Evolutionary conservation across 139 green algal genomes (phyloP).

Genomic region (Tetradesmus lagerheimii): DNA sequence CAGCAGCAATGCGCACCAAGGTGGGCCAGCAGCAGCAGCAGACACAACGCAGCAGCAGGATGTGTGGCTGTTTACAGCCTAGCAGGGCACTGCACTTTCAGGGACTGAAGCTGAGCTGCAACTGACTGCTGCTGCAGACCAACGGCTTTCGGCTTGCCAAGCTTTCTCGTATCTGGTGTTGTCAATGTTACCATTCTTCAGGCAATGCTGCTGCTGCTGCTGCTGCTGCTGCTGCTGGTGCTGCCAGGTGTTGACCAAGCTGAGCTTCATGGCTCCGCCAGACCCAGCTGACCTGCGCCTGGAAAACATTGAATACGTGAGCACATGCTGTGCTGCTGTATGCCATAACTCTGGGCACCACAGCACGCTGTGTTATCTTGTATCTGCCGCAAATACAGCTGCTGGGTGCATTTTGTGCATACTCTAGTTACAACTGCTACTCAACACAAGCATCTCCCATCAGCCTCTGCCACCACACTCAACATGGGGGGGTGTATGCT

Average conservation of each 20-base stretch:
- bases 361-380: background rate
- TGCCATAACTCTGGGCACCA: background rate
- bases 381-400: too few relatives aligned
- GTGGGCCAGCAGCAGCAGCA: conserved; percentile 8
- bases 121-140: too few relatives aligned
- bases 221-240: background rate
- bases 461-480: too few relatives aligned
- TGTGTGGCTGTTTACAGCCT: too few relatives aligned
- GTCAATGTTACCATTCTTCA: background rate
- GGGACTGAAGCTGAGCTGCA: too few relatives aligned
- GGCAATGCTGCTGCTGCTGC: background rate
- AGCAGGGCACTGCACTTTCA: too few relatives aligned
- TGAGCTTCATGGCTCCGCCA: conserved; percentile 32
- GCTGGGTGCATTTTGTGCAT: too few relatives aligned
- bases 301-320: conserved; percentile 41
- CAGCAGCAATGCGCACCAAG: conserved; percentile 18
- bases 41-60: too few relatives aligned
- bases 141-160: too few relatives aligned
- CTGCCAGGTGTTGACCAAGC: conserved; percentile 38
- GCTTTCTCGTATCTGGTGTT: background rate
- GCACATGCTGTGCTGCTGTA: background rate
- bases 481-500: too few relatives aligned
- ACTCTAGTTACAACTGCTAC: too few relatives aligned
- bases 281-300: conserved; percentile 8
- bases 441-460: too few relatives aligned